phyloP scores from a whole-genome alignment of 2,329 filamentous ascomycete genomes.

The Xylariomycetidae sp. region DNA sequence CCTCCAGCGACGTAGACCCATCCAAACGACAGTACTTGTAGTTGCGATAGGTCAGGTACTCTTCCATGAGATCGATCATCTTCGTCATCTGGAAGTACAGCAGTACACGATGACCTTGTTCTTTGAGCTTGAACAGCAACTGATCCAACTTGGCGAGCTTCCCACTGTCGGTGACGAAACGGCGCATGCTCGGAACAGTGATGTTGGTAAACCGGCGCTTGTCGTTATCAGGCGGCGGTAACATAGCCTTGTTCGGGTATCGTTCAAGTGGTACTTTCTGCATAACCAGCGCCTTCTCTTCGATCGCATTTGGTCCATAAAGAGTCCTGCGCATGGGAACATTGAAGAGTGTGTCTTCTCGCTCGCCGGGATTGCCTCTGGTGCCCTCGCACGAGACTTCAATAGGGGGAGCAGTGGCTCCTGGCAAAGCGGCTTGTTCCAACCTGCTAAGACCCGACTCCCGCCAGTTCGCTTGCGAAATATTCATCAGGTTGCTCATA shows the following conservation, averaged over 20 bases:
- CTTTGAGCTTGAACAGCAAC: slow-evolving; percentile 84
- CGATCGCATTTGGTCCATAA: slow-evolving; percentile 57
- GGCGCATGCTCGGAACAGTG: slow-evolving; percentile 89
- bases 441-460: slow-evolving; percentile 70
- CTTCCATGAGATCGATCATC: slow-evolving; percentile 99
- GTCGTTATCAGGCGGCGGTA: slow-evolving; percentile 75
- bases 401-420: slow-evolving; percentile 79
- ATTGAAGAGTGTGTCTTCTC: slow-evolving; percentile 75
- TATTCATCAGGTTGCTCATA: slow-evolving; percentile 72
- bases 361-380: slow-evolving; percentile 56
- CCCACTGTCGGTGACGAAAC: slow-evolving; percentile 95
- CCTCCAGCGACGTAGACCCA: slow-evolving; percentile 94
- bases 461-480: slow-evolving; percentile 62
- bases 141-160: slow-evolving; percentile 90
- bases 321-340: slow-evolving; percentile 67
- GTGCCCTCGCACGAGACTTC: slow-evolving; percentile 72
- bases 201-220: slow-evolving; percentile 88
- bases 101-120: slow-evolving; percentile 85
- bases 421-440: slow-evolving; percentile 76
- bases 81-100: slow-evolving; percentile 99
- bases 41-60: slow-evolving; percentile 97
- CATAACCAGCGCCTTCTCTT: slow-evolving; percentile 73
- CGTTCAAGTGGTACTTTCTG: slow-evolving; percentile 62
- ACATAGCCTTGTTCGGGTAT: slow-evolving; percentile 59
- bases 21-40: slow-evolving; percentile 98